Evolutionary conservation across 805 yeast species (phyloP), one percentile per base, ranked within the genome.

Genomic region (Candida tallmaniae): DNA sequence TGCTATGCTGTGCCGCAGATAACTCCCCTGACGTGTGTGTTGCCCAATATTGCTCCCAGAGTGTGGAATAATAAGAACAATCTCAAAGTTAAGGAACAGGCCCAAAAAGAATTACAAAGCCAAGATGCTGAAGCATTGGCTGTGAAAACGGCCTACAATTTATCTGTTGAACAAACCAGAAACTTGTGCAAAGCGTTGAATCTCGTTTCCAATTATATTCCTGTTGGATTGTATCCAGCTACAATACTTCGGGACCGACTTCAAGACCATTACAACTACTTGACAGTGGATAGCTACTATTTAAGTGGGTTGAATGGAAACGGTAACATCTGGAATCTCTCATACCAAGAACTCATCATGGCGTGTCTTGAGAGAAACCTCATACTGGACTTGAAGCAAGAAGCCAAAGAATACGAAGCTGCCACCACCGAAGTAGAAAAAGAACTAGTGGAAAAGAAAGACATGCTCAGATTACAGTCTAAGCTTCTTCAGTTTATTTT

Each of bases 281-380:
- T 76, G 34, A 50, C 52, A 17, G 73, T 78, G 17, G 83, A 80
- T 46, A 78, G 80, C 51, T 73, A 71, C 43, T 65, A 51, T 38
- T 42, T 65, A 24, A 41, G 54, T 23, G 70, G 70, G 1, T 42
- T 55, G 22, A 62, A 62, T 39, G 57, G 56, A 3, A 45, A 45
- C 11, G 70, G 70, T 4, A 64, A 64, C 26, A 60, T 76, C 0
- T 68, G 76, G 69, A 51, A 56, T 27, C 46, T 81, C 36, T 53
- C 62, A 23, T 57, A 61, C 19, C 62, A 62, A 39, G 88, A 82
- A 50, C 49, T 80, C 23, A 57, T 77, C 2, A 54, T 64, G 29
- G 70, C 76, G 5, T 72, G 83, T 41, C 44, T 77, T 26, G 78
- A 76, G 40, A 64, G 88, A 37, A 78, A 77, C 18, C 53, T 81